Evolutionary conservation across 768 basidiomycete genomes (phyloP).

Genomic region (Trametopsis cervina): DNA sequence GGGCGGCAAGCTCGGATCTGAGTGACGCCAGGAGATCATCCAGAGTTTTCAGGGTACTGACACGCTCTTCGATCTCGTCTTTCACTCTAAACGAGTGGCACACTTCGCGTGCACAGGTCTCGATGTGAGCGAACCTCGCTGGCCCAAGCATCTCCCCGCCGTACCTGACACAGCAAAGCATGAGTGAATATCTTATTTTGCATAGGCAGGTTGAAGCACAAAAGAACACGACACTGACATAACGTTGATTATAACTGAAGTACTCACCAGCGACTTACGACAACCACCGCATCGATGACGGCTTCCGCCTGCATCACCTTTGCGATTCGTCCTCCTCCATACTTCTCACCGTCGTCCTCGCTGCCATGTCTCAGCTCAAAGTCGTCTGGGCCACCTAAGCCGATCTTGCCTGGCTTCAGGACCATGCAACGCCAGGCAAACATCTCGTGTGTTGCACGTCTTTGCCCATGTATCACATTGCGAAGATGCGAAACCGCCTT

Average conservation of each 20-base stretch:
- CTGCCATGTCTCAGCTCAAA: conserved; percentile 59
- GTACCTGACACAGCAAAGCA: conserved; percentile 43
- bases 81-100: conserved; percentile 59
- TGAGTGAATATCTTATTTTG: background rate
- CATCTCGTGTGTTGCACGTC: conserved; percentile 65
- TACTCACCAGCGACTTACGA: conserved; percentile 70
- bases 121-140: conserved; percentile 67
- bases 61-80: conserved; percentile 61
- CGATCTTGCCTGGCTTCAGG: conserved; percentile 55
- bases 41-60: conserved; percentile 48
- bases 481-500: conserved; percentile 44
- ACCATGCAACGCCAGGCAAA: conserved; percentile 77
- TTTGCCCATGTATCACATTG: conserved; percentile 48
- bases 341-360: conserved; percentile 76
- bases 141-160: conserved; percentile 80
- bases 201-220: background rate
- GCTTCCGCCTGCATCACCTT: conserved; percentile 65
- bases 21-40: conserved; percentile 56
- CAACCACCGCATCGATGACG: conserved; percentile 70
- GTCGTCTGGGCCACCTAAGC: conserved; percentile 67
- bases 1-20: conserved; percentile 39
- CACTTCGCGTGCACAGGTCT: conserved; percentile 68
- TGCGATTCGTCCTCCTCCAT: conserved; percentile 56
- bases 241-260: background rate
- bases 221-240: background rate